Evolutionary conservation across 176 grass and related monocot species (phyloP).

Genomic region (Thalia dealbata): DNA sequence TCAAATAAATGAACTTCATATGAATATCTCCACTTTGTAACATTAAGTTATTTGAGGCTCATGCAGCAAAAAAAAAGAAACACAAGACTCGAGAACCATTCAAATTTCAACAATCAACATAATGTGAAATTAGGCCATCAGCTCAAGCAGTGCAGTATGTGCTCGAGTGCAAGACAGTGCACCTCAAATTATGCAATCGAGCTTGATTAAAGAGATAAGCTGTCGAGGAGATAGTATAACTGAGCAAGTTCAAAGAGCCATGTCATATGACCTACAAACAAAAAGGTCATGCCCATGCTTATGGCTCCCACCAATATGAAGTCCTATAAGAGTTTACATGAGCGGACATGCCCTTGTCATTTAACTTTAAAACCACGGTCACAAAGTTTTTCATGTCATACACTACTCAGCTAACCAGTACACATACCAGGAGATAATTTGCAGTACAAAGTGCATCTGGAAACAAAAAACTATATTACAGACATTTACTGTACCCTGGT

Average conservation of each 20-base stretch:
- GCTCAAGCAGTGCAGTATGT: not conserved
- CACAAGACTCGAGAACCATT: not conserved
- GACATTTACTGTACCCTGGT: not conserved
- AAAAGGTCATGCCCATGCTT: not conserved
- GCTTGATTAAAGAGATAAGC: not conserved
- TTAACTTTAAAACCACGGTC: not conserved
- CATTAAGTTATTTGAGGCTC: not conserved
- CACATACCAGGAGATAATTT: not conserved
- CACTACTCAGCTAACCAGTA: not conserved
- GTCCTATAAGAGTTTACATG: not conserved
- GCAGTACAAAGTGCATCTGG: not conserved
- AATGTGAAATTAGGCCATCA: not conserved
- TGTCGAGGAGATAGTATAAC: not conserved
- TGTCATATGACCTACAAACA: no score
- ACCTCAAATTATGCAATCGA: not conserved
- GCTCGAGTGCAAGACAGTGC: not conserved
- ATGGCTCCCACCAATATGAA: not conserved
- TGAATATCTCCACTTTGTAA: not conserved
- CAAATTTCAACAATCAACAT: not conserved
- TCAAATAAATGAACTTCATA: not conserved
- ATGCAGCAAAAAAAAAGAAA: not conserved
- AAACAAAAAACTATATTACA: not conserved
- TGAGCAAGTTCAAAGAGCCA: not conserved
- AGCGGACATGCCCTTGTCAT: not conserved
- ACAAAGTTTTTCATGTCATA: not conserved